phyloP scores from a whole-genome alignment of 2,329 filamentous ascomycete species.

The Hymenoscyphus fraxineus region DNA sequence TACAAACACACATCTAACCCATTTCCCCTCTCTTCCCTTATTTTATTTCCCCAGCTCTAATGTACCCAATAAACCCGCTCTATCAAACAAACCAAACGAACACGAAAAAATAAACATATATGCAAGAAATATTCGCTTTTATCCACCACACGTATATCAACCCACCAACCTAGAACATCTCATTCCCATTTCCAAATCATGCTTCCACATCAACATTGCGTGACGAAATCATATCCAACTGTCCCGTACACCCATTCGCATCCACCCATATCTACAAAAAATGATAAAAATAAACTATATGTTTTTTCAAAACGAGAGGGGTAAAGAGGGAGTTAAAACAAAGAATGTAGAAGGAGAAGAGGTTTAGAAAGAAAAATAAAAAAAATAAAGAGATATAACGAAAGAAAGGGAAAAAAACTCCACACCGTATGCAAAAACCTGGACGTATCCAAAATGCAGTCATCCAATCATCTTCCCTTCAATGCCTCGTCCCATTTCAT shows the following conservation, averaged over 20 bases:
- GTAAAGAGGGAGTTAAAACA: not conserved
- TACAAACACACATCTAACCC: not conserved
- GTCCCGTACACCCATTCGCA: too few species aligned
- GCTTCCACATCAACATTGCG: not conserved
- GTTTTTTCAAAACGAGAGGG: not conserved
- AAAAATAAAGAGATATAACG: not conserved
- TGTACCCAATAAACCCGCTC: too few species aligned
- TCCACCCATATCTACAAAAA: not conserved
- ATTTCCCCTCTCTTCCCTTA: not conserved
- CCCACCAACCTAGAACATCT: too few species aligned
- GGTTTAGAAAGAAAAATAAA: not conserved
- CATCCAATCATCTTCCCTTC: not conserved
- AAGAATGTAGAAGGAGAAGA: too few species aligned
- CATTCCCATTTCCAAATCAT: not conserved
- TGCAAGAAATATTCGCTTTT: too few species aligned
- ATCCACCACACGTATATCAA: too few species aligned
- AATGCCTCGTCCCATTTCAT: not conserved
- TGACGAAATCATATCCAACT: not conserved
- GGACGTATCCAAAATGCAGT: not conserved
- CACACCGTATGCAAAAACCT: not conserved
- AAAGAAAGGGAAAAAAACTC: not conserved
- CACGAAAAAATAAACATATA: too few species aligned
- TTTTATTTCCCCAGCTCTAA: too few species aligned
- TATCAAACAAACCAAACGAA: too few species aligned
- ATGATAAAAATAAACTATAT: not conserved